Evolutionary conservation across 2,329 filamentous ascomycete species (phyloP), one percentile per base, ranked within the genome.

Genomic region (Proliferodiscus dingleyae): DNA sequence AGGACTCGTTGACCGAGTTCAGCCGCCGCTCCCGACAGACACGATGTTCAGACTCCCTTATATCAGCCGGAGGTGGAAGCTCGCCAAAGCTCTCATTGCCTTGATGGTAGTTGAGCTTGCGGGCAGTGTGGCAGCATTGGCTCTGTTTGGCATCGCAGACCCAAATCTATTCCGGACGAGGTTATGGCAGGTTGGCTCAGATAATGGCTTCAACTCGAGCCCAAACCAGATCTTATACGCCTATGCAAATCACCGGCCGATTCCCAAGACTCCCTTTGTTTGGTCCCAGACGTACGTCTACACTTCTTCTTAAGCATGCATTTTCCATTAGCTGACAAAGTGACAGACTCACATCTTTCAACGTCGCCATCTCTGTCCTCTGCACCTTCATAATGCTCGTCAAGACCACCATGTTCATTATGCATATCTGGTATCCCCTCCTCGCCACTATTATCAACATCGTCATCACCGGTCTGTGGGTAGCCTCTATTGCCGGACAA

Each of bases 361-460:
- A 90, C 60, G 79, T 89, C 55, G 83, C 83, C 61, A 83, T 89
- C 55, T 84, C 85, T 29, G 77, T 91, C 54, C 71, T 89, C 43
- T 82, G 80, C 47, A 83, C 87, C 64, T 91, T 91, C 70, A 73
- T 89, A 62, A 75, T 88, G 51, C 74, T 90, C 36, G 71, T 75
- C 64, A 89, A 89, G 70, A 72, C 78, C 52, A 78, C 85, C 50
- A 73, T 78, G 59, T 82, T 78, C 67, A 79, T 87, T 59, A 80
- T 89, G 74, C 80, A 83, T 62, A 68, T 83, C 58, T 88, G 81
- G 73, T 80, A 74, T 54, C 87, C 87, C 5, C 62, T 87, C 49
- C 48, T 89, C 45, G 80, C 78, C 48, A 63, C 79, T 19, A 50
- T 81, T 43, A 65, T 81, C 56, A 81, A 85, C 63, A 51, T 73